Conservation (phyloP, 805 yeast genomes). For the Starmerella apis region DNA sequence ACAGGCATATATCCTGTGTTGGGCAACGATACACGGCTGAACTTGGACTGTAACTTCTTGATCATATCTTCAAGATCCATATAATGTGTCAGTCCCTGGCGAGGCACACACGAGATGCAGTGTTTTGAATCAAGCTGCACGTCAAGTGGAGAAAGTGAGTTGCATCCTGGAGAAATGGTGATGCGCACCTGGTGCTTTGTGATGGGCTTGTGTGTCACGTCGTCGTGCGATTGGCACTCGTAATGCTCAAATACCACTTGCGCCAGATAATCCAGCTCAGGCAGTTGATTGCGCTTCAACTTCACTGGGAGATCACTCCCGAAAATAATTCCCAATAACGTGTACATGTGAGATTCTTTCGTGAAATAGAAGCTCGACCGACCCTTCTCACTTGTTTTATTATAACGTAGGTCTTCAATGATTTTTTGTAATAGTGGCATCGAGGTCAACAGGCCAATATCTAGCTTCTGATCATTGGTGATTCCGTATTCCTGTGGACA, state of each 20-base stretch:
- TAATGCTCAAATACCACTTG: constrained; percentile 90
- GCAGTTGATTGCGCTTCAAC: constrained; percentile 86
- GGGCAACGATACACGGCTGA: constrained; percentile 80
- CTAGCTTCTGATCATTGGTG: constrained; percentile 86
- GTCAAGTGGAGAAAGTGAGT: constrained; percentile 93
- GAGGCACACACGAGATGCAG: constrained; percentile 90
- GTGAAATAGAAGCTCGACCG: constrained; percentile 90
- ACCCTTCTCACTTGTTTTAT: constrained; percentile 69
- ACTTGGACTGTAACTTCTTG: constrained; percentile 68
- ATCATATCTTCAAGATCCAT: constrained; percentile 82
- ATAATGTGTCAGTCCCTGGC: constrained; percentile 81
- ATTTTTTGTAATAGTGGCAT: constrained; percentile 88
- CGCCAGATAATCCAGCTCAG: constrained; percentile 89
- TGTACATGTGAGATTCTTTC: constrained; percentile 93
- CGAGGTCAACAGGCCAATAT: constrained; percentile 88
- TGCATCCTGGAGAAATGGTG: constrained; percentile 95
- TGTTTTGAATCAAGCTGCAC: constrained; percentile 93
- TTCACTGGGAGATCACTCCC: constrained; percentile 93
- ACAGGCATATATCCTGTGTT: constrained; percentile 44
- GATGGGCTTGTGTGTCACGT: constrained; percentile 34
- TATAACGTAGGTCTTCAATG: constrained; percentile 63
- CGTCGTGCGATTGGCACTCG: constrained; percentile 58
- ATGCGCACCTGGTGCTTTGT: constrained; percentile 83
- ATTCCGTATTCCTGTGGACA: constrained; percentile 99
- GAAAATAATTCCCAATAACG: constrained; percentile 77